phyloP scores from a whole-genome alignment of 1,284 basidiomycete species.

The Irpex lacteus region DNA sequence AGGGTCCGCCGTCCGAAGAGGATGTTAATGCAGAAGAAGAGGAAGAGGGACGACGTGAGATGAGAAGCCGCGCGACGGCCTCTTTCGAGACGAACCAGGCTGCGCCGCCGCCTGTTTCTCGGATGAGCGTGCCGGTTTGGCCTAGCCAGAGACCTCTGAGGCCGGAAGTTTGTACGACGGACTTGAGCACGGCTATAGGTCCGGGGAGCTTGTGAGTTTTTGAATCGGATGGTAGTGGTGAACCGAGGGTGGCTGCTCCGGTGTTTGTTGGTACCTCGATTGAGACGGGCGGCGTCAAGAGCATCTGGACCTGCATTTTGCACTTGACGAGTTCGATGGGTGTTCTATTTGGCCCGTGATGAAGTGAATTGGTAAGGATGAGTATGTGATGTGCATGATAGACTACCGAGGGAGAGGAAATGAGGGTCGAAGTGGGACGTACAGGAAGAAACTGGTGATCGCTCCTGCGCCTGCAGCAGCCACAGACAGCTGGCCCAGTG shows the following conservation, averaged over 20 bases:
- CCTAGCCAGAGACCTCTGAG: constrained; percentile 84
- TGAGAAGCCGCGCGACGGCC: constrained; percentile 57
- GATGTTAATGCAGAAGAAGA: not conserved
- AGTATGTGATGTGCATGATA: not conserved
- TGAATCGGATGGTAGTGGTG: constrained; percentile 19
- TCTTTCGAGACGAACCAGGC: constrained; percentile 92
- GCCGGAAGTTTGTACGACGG: constrained; percentile 66
- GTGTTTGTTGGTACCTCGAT: constrained; percentile 22
- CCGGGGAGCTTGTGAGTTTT: constrained; percentile 42
- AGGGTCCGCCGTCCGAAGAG: constrained; percentile 14
- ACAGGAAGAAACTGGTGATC: constrained; percentile 81
- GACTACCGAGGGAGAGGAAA: constrained; percentile 1
- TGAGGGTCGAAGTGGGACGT: constrained; percentile 27
- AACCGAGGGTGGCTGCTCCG: constrained; percentile 11
- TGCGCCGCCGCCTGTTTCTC: constrained; percentile 84
- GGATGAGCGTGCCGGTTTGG: constrained; percentile 81
- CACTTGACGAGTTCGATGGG: constrained; percentile 93
- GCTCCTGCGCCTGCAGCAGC: constrained; percentile 84
- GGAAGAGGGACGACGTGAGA: constrained; percentile 36
- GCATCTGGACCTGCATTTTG: constrained; percentile 94
- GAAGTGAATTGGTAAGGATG: not conserved
- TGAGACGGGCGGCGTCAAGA: constrained; percentile 37
- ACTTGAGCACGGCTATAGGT: constrained; percentile 66
- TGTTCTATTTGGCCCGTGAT: constrained; percentile 45
- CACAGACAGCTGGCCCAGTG: constrained; percentile 65